phyloP scores from a whole-genome alignment of 129 eudicot species.

The Lonicera japonica region DNA sequence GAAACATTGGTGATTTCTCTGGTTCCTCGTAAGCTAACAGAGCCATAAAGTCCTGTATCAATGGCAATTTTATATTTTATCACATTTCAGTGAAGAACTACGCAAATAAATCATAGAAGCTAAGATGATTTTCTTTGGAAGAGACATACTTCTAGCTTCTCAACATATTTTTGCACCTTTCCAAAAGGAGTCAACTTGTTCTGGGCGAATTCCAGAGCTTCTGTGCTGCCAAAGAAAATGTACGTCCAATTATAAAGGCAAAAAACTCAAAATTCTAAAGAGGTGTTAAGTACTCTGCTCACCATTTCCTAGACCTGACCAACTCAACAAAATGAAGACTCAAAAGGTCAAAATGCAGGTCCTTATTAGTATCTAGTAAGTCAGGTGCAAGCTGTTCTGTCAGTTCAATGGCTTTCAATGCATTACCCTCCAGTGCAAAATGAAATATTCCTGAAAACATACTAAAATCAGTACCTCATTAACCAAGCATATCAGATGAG shows the following conservation, averaged over 20 bases:
- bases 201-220: constrained; percentile 79
- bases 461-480: constrained; percentile 1
- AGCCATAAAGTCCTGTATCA: constrained; percentile 70
- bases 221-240: constrained; percentile 61
- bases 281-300: constrained; percentile 19
- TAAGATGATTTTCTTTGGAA: constrained; percentile 9
- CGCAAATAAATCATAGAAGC: constrained; percentile 2
- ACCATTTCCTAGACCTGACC: constrained; percentile 68
- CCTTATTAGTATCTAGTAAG: constrained; percentile 56
- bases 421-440: constrained; percentile 64
- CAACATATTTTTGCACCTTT: constrained; percentile 53
- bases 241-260: constrained; percentile 9
- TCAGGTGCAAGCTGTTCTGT: constrained; percentile 70
- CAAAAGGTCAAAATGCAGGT: constrained; percentile 81
- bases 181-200: constrained; percentile 72
- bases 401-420: constrained; percentile 67
- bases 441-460: constrained; percentile 58
- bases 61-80: not conserved
- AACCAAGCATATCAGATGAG: constrained; percentile 1
- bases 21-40: constrained; percentile 89
- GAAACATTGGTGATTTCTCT: constrained; percentile 88
- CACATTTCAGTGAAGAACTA: not conserved
- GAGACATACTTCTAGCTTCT: constrained; percentile 64
- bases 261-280: constrained; percentile 3
- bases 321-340: constrained; percentile 89